Evolutionary conservation across 352 stramenopile genomes (phyloP).

Genomic region (Thraustochytrium sp.): DNA sequence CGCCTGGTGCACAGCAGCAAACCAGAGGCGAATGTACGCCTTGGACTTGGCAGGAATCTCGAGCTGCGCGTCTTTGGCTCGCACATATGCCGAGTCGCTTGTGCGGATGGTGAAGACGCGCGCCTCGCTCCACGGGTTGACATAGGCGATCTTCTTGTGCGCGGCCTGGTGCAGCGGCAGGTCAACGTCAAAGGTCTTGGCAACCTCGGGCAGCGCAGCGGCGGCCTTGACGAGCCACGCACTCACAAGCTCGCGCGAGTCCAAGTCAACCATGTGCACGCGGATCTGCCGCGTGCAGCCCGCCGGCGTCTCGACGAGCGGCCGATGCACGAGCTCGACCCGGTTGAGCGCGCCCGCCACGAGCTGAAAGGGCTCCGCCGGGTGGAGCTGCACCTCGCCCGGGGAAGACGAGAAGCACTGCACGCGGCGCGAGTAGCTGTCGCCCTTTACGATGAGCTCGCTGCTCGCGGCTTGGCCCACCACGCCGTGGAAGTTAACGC

Average conservation of each 20-base stretch:
- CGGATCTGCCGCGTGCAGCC: constrained; percentile 54
- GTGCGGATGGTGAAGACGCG: constrained; percentile 74
- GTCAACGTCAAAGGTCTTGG: constrained; percentile 81
- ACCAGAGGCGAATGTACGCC: constrained; percentile 54
- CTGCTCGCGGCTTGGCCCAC: constrained; percentile 70
- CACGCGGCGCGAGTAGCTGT: constrained; percentile 57
- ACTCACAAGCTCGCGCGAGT: constrained; percentile 76
- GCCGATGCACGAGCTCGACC: constrained; percentile 69
- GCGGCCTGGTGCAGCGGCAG: constrained; percentile 59
- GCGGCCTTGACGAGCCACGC: constrained; percentile 76
- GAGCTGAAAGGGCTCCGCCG: constrained; percentile 70
- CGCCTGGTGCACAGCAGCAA: constrained; percentile 47
- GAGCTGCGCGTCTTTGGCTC: neutral
- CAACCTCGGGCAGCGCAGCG: constrained; percentile 67
- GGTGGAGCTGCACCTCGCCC: constrained; percentile 65
- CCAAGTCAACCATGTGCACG: constrained; percentile 77
- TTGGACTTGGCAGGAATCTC: constrained; percentile 35
- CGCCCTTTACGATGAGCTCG: constrained; percentile 80
- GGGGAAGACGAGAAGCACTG: constrained; percentile 54
- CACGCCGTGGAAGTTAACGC: constrained; percentile 72
- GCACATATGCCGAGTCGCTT: constrained; percentile 60
- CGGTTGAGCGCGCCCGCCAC: constrained; percentile 80
- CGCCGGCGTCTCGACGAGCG: constrained; percentile 41
- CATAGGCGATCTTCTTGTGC: constrained; percentile 85
- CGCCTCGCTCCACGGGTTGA: constrained; percentile 78